phyloP scores from a whole-genome alignment of 768 basidiomycete species.

The Paxillus rubicundulus region DNA sequence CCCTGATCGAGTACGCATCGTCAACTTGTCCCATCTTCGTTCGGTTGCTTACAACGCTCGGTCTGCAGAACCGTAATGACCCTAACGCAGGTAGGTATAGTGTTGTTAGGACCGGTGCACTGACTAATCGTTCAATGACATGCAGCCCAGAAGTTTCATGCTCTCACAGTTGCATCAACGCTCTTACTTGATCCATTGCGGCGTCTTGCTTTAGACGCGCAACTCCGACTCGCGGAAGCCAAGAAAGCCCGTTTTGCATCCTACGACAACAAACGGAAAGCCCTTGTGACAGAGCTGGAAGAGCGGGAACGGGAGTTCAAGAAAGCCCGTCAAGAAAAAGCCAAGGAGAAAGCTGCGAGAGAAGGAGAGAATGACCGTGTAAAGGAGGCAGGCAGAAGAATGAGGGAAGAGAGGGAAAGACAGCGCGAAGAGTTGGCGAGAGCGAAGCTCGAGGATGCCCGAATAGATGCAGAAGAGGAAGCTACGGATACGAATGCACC shows the following conservation, averaged over 20 bases:
- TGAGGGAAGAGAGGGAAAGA: constrained; percentile 66
- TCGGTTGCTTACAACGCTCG: constrained; percentile 10
- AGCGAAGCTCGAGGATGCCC: constrained; percentile 24
- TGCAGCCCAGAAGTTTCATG: constrained; percentile 76
- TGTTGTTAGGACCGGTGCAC: neutral
- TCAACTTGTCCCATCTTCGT: constrained; percentile 10
- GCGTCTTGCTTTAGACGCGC: constrained; percentile 76
- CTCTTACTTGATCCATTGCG: constrained; percentile 78
- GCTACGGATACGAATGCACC: constrained; percentile 47
- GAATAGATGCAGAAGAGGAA: constrained; percentile 30
- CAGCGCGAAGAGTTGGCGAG: constrained; percentile 46
- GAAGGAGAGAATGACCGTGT: constrained; percentile 68
- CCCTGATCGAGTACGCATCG: constrained; percentile 69
- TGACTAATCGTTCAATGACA: neutral
- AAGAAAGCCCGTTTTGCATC: constrained; percentile 65
- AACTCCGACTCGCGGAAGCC: constrained; percentile 67
- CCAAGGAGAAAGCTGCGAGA: constrained; percentile 51
- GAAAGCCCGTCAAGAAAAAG: constrained; percentile 62
- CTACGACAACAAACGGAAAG: constrained; percentile 73
- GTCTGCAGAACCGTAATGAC: constrained; percentile 68
- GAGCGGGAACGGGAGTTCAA: constrained; percentile 75
- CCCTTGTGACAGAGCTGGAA: constrained; percentile 74
- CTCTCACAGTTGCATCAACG: constrained; percentile 78
- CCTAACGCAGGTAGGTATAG: constrained; percentile 63
- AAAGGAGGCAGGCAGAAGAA: constrained; percentile 67